phyloP scores from a whole-genome alignment of 1,284 basidiomycete genomes.

The Irpex rosettiformis region DNA sequence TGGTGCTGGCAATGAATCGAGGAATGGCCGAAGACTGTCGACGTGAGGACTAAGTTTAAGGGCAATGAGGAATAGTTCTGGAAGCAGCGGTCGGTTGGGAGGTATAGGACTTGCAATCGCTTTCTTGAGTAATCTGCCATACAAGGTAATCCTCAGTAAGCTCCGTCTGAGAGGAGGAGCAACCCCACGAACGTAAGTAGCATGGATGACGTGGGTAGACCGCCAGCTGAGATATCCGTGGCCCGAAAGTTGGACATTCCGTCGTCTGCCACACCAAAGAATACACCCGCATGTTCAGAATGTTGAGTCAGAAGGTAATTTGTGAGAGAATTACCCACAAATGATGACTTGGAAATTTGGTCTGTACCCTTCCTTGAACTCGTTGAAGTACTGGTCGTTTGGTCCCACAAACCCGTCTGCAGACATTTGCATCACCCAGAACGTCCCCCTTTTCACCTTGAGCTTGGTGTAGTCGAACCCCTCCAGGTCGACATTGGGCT shows the following conservation, averaged over 20 bases:
- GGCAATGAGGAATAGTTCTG: conserved; percentile 30
- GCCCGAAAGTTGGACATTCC: conserved; percentile 15
- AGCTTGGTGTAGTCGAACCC: conserved; percentile 26
- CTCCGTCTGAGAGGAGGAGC: neutral
- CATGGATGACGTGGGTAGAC: conserved; percentile 27
- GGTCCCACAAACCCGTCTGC: conserved; percentile 16
- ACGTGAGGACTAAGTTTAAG: conserved; percentile 30
- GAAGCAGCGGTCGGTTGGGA: conserved; percentile 30
- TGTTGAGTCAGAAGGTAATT: neutral
- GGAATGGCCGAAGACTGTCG: conserved; percentile 29
- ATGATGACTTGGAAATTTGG: conserved; percentile 23
- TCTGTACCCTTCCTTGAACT: conserved; percentile 17
- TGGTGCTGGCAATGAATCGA: conserved; percentile 33
- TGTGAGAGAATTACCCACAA: conserved; percentile 22
- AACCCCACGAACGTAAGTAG: conserved; percentile 25
- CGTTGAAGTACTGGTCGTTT: conserved; percentile 7
- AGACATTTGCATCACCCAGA: conserved; percentile 31
- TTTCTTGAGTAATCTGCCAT: conserved; percentile 26
- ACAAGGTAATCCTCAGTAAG: neutral
- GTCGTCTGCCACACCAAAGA: no score
- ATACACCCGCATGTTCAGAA: neutral
- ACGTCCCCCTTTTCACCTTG: conserved; percentile 25
- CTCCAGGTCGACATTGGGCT: conserved; percentile 17
- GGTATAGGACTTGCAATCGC: conserved; percentile 32
- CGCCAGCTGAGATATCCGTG: conserved; percentile 17